Evolutionary conservation across 2,329 filamentous ascomycete species (phyloP), one percentile per base, ranked within the genome.

Genomic region (Aspergillus tubingensis): DNA sequence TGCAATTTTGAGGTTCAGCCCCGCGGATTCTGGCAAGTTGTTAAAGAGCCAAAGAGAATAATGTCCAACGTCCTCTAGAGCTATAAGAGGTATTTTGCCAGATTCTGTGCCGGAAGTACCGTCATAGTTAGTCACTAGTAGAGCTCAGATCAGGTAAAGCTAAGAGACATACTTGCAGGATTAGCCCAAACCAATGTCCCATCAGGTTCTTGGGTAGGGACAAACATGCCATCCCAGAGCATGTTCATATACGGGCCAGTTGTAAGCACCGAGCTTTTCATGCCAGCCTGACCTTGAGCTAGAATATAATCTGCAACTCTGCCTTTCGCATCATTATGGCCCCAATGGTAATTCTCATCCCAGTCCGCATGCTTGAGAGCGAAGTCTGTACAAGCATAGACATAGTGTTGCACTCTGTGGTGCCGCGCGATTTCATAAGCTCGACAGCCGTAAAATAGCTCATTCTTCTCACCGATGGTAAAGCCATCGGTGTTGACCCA

Each of bases 401-500:
- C 79, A 73, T 65, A 81, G 79, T 67, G 80, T 75, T 68, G 76
- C 67, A 58, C 80, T 65, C 13, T 77, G 72, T 5, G 76, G 73
- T 41, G 79, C 61, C 62, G 79, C 72, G 68, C 80, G 77, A 56
- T 73, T 62, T 43, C 81, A 72, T 51, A 83, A 74, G 5, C 75
- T 71, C 80, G 78, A 30, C 30, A 36, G 11, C 30, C 30, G 11
- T 36, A 74, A 61, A 70, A 76, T 4, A 74, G 57, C 53, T 76
- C 73, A 1, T 61, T 59, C 54, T 74, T 76, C 51, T 74, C 70
- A 2, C 73, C 68, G 8, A 56, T 66, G 62, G 81, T 82, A 68
- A 83, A 84, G 19, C 82, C 81, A 63, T 85, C 81, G 27, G 81
- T 80, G 65, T 85, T 85, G 36, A 85, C 74, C 62, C 80, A 85